phyloP scores from a whole-genome alignment of 495 filamentous ascomycete species.

The Aspergillus coremiiformis region DNA sequence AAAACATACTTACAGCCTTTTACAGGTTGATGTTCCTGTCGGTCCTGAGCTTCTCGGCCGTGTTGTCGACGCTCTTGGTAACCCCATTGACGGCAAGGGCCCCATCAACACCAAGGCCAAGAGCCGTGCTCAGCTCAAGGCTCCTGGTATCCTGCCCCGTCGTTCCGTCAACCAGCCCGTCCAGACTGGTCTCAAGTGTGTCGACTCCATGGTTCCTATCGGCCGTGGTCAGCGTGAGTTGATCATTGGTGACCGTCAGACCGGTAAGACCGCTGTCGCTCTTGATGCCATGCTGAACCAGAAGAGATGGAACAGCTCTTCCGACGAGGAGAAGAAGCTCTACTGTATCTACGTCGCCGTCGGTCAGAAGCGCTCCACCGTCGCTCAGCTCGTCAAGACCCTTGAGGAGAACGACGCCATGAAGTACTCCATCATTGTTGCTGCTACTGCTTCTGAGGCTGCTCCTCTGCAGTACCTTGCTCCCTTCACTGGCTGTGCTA shows the following conservation, averaged over 20 bases:
- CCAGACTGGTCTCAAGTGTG: constrained; percentile 97
- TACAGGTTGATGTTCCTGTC: constrained; percentile 92
- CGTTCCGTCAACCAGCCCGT: constrained; percentile 96
- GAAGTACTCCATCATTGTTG: constrained; percentile 95
- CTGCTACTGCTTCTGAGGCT: constrained; percentile 96
- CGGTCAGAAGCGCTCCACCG: constrained; percentile 98
- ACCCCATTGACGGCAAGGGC: constrained; percentile 99
- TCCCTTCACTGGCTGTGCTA: constrained; percentile 79
- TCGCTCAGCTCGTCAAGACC: constrained; percentile 98
- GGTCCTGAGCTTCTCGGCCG: constrained; percentile 88
- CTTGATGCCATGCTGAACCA: constrained; percentile 99
- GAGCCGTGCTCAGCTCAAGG: constrained; percentile 97
- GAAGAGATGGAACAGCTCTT: constrained; percentile 88
- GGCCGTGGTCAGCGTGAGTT: constrained; percentile 99
- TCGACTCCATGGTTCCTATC: constrained; percentile 99
- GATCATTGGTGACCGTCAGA: constrained; percentile 99
- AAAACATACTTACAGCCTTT: constrained; percentile 20
- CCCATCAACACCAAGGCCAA: constrained; percentile 85
- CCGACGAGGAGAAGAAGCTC: constrained; percentile 93
- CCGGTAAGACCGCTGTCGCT: constrained; percentile 98
- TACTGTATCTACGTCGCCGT: constrained; percentile 99
- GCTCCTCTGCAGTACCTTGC: constrained; percentile 90
- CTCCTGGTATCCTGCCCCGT: constrained; percentile 95
- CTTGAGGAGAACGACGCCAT: constrained; percentile 99
- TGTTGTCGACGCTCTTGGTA: constrained; percentile 96